Conservation (phyloP, 1,139 yeast species). For the Yamadazyma diddensiae region DNA sequence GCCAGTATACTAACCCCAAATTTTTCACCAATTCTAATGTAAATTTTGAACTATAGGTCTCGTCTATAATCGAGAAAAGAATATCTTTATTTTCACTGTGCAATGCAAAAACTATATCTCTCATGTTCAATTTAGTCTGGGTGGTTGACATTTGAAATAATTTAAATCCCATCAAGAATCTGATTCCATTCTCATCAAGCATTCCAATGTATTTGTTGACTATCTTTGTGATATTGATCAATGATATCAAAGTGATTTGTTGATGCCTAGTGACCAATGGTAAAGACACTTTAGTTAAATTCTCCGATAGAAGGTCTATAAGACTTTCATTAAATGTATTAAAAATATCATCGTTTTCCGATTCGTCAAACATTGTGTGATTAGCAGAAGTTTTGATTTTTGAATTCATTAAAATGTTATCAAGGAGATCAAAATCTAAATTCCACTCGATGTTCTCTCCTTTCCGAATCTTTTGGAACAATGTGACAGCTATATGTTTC, state of each 20-base stretch:
- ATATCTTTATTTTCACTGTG: constrained; percentile 79
- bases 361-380: constrained; percentile 19
- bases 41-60: constrained; percentile 39
- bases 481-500: constrained; percentile 50
- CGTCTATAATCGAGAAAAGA: constrained; percentile 54
- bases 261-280: constrained; percentile 90
- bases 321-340: constrained; percentile 44
- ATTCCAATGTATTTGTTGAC: constrained; percentile 46
- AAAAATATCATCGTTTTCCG: constrained; percentile 26
- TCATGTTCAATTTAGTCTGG: constrained; percentile 54
- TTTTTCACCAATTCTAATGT: constrained; percentile 62
- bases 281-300: constrained; percentile 60
- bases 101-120: constrained; percentile 86
- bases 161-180: constrained; percentile 71
- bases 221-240: constrained; percentile 60
- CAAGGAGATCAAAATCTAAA: constrained; percentile 26
- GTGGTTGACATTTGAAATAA: constrained; percentile 53
- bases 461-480: constrained; percentile 50
- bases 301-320: constrained; percentile 52
- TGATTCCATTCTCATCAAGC: constrained; percentile 69
- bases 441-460: constrained; percentile 36
- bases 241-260: constrained; percentile 75
- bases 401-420: constrained; percentile 15
- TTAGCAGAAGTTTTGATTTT: background rate
- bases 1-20: constrained; percentile 75